phyloP scores from a whole-genome alignment of 768 basidiomycete genomes.

The Tylopilus vinaceipallidus region DNA sequence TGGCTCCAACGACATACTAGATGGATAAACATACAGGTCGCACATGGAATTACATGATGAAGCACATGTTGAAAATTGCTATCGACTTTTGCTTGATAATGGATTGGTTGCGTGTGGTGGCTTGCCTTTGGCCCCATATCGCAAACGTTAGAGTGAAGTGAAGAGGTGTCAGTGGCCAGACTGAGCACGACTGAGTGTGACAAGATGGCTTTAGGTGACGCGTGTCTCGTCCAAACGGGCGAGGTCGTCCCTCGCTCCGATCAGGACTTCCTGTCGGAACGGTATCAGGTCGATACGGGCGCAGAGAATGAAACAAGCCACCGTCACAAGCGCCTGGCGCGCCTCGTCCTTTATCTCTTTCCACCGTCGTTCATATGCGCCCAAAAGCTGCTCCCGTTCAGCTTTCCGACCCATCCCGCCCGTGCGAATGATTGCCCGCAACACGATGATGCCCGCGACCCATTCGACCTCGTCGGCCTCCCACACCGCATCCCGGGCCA shows the following conservation, averaged over 20 bases:
- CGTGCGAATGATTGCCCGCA: constrained; percentile 56
- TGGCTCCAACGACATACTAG: neutral
- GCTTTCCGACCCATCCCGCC: constrained; percentile 48
- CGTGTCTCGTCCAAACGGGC: constrained; percentile 38
- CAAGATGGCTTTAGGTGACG: constrained; percentile 6
- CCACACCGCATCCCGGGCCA: constrained; percentile 66
- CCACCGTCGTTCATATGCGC: constrained; percentile 62
- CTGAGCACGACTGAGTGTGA: neutral
- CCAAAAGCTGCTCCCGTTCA: constrained; percentile 54
- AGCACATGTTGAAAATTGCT: constrained; percentile 1
- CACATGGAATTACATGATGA: neutral
- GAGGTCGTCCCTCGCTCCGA: constrained; percentile 54
- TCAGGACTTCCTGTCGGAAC: constrained; percentile 43
- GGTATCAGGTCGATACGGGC: neutral
- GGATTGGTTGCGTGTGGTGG: neutral
- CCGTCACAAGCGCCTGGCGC: constrained; percentile 59
- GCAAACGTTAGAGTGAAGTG: no score
- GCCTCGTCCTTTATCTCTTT: constrained; percentile 71
- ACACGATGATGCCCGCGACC: constrained; percentile 61
- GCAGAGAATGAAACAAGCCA: constrained; percentile 24
- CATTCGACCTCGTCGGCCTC: constrained; percentile 66
- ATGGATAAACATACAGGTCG: neutral
- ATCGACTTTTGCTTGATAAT: neutral
- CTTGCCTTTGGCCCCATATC: neutral
- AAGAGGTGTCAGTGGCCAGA: neutral